These are phyloP conservation scores for Aspergillus aculeatinus DNA, from an alignment of 2,329 filamentous ascomycete species.

Conservation along the genomic window DNA sequence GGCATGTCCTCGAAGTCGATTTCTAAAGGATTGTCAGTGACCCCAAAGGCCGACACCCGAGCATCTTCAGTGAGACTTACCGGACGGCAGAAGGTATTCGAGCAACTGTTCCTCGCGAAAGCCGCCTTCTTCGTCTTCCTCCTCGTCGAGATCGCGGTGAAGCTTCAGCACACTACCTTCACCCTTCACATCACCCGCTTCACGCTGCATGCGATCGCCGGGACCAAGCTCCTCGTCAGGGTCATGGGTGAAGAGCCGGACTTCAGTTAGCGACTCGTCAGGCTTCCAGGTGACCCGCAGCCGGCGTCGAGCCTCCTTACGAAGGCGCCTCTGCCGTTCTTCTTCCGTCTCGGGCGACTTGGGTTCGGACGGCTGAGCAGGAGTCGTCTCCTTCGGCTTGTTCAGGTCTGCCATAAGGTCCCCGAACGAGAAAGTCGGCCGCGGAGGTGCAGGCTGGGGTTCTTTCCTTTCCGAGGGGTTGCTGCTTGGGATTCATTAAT, in stretches of 20 bases:
- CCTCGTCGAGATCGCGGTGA: slow-evolving; percentile 56
- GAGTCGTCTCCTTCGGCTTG: slow-evolving; percentile 57
- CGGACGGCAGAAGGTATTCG: slow-evolving; percentile 33
- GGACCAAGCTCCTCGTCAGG: slow-evolving; percentile 62
- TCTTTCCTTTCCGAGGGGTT: slow-evolving; percentile 38
- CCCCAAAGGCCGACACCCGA: neutral
- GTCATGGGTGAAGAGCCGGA: slow-evolving; percentile 61
- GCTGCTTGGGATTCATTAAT: slow-evolving; percentile 26
- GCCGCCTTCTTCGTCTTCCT: slow-evolving; percentile 59
- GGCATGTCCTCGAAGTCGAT: slow-evolving; percentile 42
- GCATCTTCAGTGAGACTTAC: slow-evolving; percentile 26
- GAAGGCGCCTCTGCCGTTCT: slow-evolving; percentile 57
- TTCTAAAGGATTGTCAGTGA: slow-evolving; percentile 26
- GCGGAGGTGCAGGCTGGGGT: slow-evolving; percentile 32
- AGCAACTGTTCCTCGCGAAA: slow-evolving; percentile 43
- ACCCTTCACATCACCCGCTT: slow-evolving; percentile 59
- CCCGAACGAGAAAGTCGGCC: slow-evolving; percentile 50
- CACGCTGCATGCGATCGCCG: slow-evolving; percentile 57
- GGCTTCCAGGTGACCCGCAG: slow-evolving; percentile 62
- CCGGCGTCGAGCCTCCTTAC: slow-evolving; percentile 61
- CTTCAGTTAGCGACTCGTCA: slow-evolving; percentile 56
- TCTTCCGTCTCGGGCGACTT: slow-evolving; percentile 59
- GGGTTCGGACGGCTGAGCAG: slow-evolving; percentile 53
- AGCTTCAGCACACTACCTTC: slow-evolving; percentile 54
- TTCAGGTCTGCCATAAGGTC: slow-evolving; percentile 51